Conservation (phyloP, 1,284 basidiomycete genomes). For the Flammula alnicola region DNA sequence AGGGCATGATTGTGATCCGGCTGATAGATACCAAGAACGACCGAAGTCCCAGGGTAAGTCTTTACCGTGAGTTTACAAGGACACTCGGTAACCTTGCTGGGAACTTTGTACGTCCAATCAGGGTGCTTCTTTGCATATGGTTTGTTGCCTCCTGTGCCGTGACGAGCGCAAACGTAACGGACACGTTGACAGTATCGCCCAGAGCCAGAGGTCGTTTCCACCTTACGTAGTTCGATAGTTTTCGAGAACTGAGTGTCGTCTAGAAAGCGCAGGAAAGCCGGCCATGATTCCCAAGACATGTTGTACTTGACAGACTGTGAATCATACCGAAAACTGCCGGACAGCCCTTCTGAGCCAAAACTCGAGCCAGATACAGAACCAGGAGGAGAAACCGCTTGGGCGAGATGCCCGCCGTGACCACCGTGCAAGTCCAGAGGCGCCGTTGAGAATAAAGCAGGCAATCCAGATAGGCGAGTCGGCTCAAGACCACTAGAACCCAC, state of each 20-base stretch:
- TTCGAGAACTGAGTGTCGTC: background rate
- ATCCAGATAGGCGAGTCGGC: too few relatives aligned
- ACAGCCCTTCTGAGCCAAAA: too few relatives aligned
- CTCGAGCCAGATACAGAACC: too few relatives aligned
- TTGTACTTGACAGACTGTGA: background rate
- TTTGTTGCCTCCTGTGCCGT: slow-evolving; percentile 6
- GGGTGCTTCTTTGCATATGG: slow-evolving; percentile 8
- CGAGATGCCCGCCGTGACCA: too few relatives aligned
- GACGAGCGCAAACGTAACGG: slow-evolving; percentile 7
- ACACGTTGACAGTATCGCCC: background rate
- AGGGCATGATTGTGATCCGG: slow-evolving; percentile 6
- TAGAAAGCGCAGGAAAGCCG: background rate
- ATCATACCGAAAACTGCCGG: slow-evolving; percentile 1
- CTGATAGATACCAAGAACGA: slow-evolving; percentile 7
- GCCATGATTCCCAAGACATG: slow-evolving; percentile 6
- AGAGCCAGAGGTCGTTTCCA: background rate
- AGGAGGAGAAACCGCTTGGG: too few relatives aligned
- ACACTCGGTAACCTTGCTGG: slow-evolving; percentile 4
- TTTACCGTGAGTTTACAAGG: slow-evolving; percentile 8
- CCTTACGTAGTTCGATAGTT: slow-evolving; percentile 4
- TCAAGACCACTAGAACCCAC: too few relatives aligned
- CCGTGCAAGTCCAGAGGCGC: too few relatives aligned
- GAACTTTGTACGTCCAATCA: slow-evolving; percentile 8
- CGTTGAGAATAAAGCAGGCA: too few relatives aligned
- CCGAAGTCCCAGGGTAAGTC: background rate